phyloP scores from a whole-genome alignment of 129 eudicot genomes.

The Daucus carota region DNA sequence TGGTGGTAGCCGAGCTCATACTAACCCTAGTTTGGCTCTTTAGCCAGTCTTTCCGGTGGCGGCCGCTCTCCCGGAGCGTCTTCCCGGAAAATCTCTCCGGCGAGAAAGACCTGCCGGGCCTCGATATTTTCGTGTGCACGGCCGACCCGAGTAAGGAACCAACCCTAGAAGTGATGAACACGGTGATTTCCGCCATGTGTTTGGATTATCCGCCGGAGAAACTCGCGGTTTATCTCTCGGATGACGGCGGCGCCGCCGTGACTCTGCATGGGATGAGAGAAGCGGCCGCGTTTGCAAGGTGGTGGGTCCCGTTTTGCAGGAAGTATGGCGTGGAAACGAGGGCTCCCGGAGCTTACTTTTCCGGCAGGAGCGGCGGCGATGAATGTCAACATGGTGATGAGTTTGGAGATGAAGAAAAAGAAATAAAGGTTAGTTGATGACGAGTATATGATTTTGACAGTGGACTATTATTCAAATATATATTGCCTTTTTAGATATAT shows the following conservation, averaged over 20 bases:
- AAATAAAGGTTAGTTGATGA: not conserved
- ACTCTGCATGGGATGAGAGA: conserved; percentile 7
- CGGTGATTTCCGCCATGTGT: conserved; percentile 6
- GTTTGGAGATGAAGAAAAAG: not conserved
- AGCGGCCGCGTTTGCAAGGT: conserved; percentile 5
- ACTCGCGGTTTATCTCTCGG: conserved; percentile 4
- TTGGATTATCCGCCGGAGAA: conserved; percentile 14
- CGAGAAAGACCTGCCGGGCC: not conserved
- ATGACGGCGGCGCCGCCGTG: conserved; percentile 12
- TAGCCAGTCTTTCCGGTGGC: conserved; percentile 12
- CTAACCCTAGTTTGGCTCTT: conserved; percentile 3
- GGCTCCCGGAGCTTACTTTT: conserved; percentile 10
- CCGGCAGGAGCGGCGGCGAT: not conserved
- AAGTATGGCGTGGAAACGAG: not conserved
- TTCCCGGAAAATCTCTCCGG: not conserved
- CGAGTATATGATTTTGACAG: not conserved
- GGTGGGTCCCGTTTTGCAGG: conserved; percentile 11
- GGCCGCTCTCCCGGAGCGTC: not conserved
- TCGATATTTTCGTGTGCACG: conserved; percentile 6
- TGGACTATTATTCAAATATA: not conserved
- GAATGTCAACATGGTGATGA: not conserved
- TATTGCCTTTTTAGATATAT: no score
- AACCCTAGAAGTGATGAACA: conserved; percentile 8
- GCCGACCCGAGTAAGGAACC: conserved; percentile 10
- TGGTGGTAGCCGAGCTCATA: conserved; percentile 10